These are phyloP conservation scores for Cutaneotrichosporon sp. DNA, from an alignment of 1,284 basidiomycete genomes.

Conservation along the genomic window DNA sequence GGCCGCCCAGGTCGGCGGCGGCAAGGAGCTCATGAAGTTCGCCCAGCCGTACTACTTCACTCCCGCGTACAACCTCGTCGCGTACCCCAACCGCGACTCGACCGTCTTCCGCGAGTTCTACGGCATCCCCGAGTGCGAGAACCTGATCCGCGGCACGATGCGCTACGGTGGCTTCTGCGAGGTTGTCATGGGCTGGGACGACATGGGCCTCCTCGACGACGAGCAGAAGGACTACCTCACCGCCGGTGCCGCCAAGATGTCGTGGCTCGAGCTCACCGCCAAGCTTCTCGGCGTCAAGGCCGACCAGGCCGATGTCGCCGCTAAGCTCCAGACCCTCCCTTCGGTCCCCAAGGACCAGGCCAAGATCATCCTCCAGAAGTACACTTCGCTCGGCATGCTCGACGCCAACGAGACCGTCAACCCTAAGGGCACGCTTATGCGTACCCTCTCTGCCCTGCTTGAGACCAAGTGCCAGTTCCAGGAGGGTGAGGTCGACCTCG, in stretches of 20 bases:
- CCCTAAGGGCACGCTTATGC: constrained; percentile 78
- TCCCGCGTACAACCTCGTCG: constrained; percentile 93
- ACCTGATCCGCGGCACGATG: constrained; percentile 87
- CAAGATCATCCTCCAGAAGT: constrained; percentile 77
- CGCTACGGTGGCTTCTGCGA: constrained; percentile 98
- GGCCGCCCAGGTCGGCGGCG: constrained; percentile 62
- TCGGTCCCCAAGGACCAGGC: constrained; percentile 71
- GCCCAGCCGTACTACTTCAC: constrained; percentile 95
- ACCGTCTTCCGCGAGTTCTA: constrained; percentile 82
- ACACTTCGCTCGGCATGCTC: constrained; percentile 93
- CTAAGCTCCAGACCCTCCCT: constrained; percentile 68
- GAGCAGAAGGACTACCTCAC: constrained; percentile 72
- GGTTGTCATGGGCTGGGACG: constrained; percentile 84
- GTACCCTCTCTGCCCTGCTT: constrained; percentile 88
- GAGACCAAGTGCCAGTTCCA: constrained; percentile 92
- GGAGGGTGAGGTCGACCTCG: constrained; percentile 86
- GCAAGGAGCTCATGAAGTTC: constrained; percentile 73
- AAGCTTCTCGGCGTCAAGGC: constrained; percentile 73
- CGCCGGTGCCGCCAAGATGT: constrained; percentile 61
- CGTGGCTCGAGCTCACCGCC: constrained; percentile 80
- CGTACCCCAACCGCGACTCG: constrained; percentile 96
- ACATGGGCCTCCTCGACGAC: constrained; percentile 83
- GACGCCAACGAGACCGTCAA: constrained; percentile 64
- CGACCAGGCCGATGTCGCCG: constrained; percentile 70
- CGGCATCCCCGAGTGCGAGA: constrained; percentile 90